These are phyloP conservation scores for Mycena galopus DNA, from an alignment of 768 basidiomycete genomes.

Conservation along the genomic window DNA sequence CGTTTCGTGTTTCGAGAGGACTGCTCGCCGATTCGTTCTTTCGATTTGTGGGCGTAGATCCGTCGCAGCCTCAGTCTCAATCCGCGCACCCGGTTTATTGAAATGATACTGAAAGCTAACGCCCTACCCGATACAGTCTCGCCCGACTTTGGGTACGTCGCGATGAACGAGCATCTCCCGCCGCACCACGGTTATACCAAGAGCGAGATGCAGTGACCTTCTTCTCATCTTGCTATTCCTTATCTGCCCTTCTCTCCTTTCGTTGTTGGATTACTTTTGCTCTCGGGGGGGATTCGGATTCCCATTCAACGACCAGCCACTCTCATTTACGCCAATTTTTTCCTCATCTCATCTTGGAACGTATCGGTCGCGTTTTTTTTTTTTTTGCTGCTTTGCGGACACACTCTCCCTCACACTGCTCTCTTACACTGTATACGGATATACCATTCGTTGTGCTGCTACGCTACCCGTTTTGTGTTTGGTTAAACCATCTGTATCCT, in stretches of 20 bases:
- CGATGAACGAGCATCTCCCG: slow-evolving; percentile 83
- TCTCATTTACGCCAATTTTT: slow-evolving; percentile 20
- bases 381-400: slow-evolving; percentile 42
- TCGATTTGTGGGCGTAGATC: too few species aligned
- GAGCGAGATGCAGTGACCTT: slow-evolving; percentile 58
- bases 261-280: slow-evolving; percentile 33
- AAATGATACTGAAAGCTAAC: slow-evolving; percentile 54
- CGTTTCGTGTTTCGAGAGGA: slow-evolving; percentile 14
- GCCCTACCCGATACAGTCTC: slow-evolving; percentile 67
- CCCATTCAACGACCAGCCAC: slow-evolving; percentile 26
- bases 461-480: background rate
- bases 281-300: slow-evolving; percentile 15
- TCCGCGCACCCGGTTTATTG: slow-evolving; percentile 48
- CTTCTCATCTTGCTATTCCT: slow-evolving; percentile 28
- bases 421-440: slow-evolving; percentile 38
- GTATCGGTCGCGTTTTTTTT: slow-evolving; percentile 43
- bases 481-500: slow-evolving; percentile 28
- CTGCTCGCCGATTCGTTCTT: slow-evolving; percentile 16
- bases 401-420: slow-evolving; percentile 36
- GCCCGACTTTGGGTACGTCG: slow-evolving; percentile 88
- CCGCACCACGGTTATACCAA: slow-evolving; percentile 65
- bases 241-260: slow-evolving; percentile 28
- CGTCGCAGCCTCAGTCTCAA: background rate
- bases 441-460: slow-evolving; percentile 34
- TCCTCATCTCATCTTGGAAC: slow-evolving; percentile 41